Conservation (phyloP, 1,139 yeast species). For the Yamadazyma buinensis region DNA sequence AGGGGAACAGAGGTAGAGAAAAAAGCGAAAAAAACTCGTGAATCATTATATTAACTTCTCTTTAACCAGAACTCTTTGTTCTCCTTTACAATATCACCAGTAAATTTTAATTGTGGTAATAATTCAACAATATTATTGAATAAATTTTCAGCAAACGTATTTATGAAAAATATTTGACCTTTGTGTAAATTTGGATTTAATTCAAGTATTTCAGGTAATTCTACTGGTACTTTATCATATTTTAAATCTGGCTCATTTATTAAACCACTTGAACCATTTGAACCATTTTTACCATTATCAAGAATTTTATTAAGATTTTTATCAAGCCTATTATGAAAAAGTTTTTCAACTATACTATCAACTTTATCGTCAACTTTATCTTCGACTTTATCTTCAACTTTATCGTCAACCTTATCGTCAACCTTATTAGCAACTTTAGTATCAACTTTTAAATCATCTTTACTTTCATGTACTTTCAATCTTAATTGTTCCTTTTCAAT, state of each 20-base stretch:
- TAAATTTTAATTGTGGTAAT: constrained; percentile 54
- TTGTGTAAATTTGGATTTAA: constrained; percentile 51
- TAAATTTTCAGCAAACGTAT: constrained; percentile 74
- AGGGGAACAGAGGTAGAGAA: background rate
- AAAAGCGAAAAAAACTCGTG: background rate
- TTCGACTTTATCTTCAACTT: too few species aligned
- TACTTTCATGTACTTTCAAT: background rate
- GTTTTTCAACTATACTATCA: background rate
- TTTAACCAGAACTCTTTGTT: constrained; percentile 44
- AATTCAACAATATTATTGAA: constrained; percentile 60
- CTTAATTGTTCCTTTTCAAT: constrained; percentile 13
- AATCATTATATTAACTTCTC: constrained; percentile 4
- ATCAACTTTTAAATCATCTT: constrained; percentile 7
- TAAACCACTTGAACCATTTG: too few species aligned
- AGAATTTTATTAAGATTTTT: too few species aligned
- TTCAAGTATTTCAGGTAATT: constrained; percentile 35
- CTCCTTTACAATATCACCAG: constrained; percentile 43
- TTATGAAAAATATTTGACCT: constrained; percentile 84
- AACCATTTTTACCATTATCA: too few species aligned
- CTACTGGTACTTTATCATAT: constrained; percentile 28
- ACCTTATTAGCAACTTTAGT: background rate
- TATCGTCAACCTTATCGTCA: background rate
- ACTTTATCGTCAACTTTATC: background rate
- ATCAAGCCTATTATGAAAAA: too few species aligned
- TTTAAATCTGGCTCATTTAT: too few species aligned